phyloP scores from a whole-genome alignment of 2,329 filamentous ascomycete genomes.

The Pseudofabraea citricarpa region DNA sequence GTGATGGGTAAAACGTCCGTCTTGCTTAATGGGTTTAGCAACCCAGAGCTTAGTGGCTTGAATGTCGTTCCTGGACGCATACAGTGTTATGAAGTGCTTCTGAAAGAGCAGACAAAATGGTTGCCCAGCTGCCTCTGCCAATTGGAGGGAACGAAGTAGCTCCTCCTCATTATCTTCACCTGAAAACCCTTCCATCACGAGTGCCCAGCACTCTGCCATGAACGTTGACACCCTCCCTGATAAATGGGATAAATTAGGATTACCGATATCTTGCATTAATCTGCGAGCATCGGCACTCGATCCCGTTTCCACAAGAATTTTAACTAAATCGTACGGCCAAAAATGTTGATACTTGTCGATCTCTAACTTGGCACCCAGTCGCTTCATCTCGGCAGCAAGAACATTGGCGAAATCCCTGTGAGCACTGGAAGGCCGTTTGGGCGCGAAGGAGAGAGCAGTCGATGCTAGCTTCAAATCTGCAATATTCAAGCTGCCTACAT shows the following conservation, averaged over 20 bases:
- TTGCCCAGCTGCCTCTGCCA: conserved; percentile 43
- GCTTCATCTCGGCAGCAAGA: conserved; percentile 15
- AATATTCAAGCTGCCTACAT: conserved; percentile 10
- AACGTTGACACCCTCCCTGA: background rate
- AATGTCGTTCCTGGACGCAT: conserved; percentile 51
- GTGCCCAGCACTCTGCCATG: conserved; percentile 34
- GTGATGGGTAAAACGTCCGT: conserved; percentile 15
- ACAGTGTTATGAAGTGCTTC: conserved; percentile 56
- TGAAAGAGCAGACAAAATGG: conserved; percentile 43
- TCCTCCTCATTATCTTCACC: conserved; percentile 52
- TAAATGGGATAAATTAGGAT: conserved; percentile 2
- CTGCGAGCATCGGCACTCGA: conserved; percentile 20
- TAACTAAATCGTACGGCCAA: too few species aligned
- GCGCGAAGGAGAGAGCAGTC: conserved; percentile 13
- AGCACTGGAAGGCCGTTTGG: conserved; percentile 13
- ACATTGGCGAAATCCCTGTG: conserved; percentile 9
- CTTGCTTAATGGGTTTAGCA: conserved; percentile 31
- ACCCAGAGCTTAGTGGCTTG: conserved; percentile 66
- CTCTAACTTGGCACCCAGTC: background rate
- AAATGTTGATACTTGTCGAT: conserved; percentile 1
- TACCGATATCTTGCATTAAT: conserved; percentile 5
- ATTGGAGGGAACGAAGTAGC: conserved; percentile 49
- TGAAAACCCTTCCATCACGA: conserved; percentile 57
- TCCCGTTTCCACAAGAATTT: conserved; percentile 17
- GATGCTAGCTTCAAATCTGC: conserved; percentile 13